These are phyloP conservation scores for Cytospora chrysosperma DNA, from an alignment of 2,329 filamentous ascomycete genomes.

Conservation along the genomic window DNA sequence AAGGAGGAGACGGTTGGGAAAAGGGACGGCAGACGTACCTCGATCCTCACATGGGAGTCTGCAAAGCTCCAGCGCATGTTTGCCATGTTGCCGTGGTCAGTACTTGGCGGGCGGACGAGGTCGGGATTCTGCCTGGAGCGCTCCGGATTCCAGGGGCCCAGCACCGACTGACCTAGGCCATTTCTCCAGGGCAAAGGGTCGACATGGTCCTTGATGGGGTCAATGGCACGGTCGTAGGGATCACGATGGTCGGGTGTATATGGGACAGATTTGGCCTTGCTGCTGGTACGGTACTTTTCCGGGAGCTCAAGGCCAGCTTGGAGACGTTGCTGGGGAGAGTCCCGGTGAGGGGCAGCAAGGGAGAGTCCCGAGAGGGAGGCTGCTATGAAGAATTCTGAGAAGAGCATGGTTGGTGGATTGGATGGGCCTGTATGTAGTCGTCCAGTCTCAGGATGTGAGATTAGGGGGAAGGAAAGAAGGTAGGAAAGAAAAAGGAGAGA, in stretches of 20 bases:
- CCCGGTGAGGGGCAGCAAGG: constrained; percentile 36
- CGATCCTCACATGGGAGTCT: constrained; percentile 62
- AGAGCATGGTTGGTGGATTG: constrained; percentile 16
- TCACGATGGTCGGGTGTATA: constrained; percentile 62
- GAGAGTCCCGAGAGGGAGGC: constrained; percentile 27
- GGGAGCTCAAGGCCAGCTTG: constrained; percentile 49
- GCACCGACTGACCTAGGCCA: constrained; percentile 62
- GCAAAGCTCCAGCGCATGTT: constrained; percentile 74
- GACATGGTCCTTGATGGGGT: constrained; percentile 58
- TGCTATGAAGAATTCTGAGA: constrained; percentile 24
- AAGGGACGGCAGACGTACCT: constrained; percentile 45
- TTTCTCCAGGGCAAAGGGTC: constrained; percentile 65
- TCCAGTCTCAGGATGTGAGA: not conserved
- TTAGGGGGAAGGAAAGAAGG: not conserved
- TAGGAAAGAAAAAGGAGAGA: too few relatives aligned
- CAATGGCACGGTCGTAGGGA: constrained; percentile 61
- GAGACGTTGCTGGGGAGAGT: constrained; percentile 56
- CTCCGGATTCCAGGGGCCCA: constrained; percentile 68
- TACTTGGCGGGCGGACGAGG: constrained; percentile 68
- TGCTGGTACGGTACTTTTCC: constrained; percentile 38
- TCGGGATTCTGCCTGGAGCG: constrained; percentile 71
- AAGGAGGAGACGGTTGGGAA: not conserved
- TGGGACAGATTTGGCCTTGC: constrained; percentile 41
- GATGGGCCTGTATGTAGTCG: not conserved
- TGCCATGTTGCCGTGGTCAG: constrained; percentile 67